These are phyloP conservation scores for Penium margaritaceum DNA, from an alignment of 139 green algal genomes.

Conservation along the genomic window DNA sequence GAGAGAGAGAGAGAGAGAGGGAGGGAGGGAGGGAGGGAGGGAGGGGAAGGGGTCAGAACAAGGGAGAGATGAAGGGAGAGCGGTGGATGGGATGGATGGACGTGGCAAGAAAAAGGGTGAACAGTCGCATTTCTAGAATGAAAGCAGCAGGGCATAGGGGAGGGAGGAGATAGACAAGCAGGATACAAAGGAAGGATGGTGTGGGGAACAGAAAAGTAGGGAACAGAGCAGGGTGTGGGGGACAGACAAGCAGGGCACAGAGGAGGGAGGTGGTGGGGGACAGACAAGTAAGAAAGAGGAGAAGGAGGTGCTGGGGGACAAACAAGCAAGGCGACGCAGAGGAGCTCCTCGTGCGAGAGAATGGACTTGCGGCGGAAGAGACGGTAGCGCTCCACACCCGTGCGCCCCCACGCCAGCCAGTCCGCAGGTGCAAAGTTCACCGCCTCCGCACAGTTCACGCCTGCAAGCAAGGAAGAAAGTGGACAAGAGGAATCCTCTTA, in stretches of 20 bases:
- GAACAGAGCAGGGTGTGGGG: background rate
- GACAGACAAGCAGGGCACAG: background rate
- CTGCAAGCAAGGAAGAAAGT: slow-evolving; percentile 28
- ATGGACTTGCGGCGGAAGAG: slow-evolving; percentile 38
- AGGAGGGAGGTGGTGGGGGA: background rate
- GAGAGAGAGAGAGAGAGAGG: background rate
- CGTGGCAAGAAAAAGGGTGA: background rate
- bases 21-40: background rate
- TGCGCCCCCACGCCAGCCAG: slow-evolving; percentile 59
- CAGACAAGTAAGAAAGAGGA: background rate
- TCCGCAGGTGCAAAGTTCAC: slow-evolving; percentile 79
- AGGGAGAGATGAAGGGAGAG: slow-evolving; percentile 1
- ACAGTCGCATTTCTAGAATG: background rate
- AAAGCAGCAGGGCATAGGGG: background rate
- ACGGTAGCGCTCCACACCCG: slow-evolving; percentile 43
- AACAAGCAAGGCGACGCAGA: slow-evolving; percentile 32
- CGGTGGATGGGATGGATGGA: background rate
- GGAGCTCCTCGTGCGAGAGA: slow-evolving; percentile 61
- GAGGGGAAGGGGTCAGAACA: background rate
- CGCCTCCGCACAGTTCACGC: slow-evolving; percentile 77
- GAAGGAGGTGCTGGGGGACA: background rate
- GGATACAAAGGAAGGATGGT: background rate
- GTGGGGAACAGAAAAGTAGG: background rate
- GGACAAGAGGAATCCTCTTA: too few species aligned
- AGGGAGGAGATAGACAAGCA: background rate